Base-by-base conservation (phyloP, 2,329 filamentous ascomycete genomes). In the Bipolaris cookei region DNA sequence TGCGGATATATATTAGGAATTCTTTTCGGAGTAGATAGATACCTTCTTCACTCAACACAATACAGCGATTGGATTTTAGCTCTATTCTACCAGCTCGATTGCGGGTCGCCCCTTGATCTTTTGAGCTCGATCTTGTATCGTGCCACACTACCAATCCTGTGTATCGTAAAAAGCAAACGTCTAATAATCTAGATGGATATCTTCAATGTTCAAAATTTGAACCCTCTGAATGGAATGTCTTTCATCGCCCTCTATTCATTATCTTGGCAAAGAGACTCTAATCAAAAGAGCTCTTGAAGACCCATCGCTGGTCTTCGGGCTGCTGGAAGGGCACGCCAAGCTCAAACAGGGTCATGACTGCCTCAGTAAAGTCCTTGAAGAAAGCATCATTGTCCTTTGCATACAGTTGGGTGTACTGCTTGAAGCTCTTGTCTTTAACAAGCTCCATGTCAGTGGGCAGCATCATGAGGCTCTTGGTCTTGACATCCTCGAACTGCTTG, bases 381-480 rank as follows among this genome's bases (percentile, higher is more conserved):
- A 97, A 99, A 49, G 82, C 82, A 54, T 92, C 90, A 77, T 91
- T 91, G 80, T 97, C 91, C 83, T 91, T 91, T 72, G 94, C 93
- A 76, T 97, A 98, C 77, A 88, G 87, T 78, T 96, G 88, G 28
- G 94, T 91, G 71, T 86, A 88, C 73, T 86, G 82, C 80, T 85
- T 87, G 84, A 98, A 96, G 66, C 83, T 83, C 85, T 94, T 94
- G 81, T 98, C 94, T 81, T 93, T 86, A 73, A 96, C 81, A 54
- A 98, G 83, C 54, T 89, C 90, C 80, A 96, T 88, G 74, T 99
- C 94, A 64, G 92, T 90, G 51, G 95, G 95, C 78, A 99, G 83
- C 94, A 99, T 98, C 95, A 99, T 98, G 70, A 98, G 82, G 39
- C 84, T 84, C 86, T 96, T 93, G 72, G 89, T 91, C 73, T 83